These are phyloP conservation scores for Kitagawia praeruptora DNA, from an alignment of 129 eudicot species.

Conservation along the genomic window DNA sequence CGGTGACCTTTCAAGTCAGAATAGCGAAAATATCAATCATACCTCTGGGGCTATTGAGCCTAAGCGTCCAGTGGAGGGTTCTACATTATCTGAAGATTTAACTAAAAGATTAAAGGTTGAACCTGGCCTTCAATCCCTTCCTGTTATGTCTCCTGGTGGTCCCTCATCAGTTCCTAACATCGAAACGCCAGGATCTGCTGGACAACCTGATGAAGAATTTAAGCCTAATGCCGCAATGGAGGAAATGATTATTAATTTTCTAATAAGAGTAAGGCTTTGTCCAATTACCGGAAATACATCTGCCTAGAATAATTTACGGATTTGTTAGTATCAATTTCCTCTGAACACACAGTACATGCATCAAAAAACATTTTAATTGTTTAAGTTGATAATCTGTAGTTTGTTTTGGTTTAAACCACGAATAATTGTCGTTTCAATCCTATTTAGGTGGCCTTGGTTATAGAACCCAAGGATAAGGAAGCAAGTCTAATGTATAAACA, in stretches of 20 bases:
- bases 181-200: constrained; percentile 84
- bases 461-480: constrained; percentile 97
- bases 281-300: not conserved
- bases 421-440: not conserved
- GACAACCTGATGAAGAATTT: constrained; percentile 94
- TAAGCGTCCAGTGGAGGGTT: constrained; percentile 53
- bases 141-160: constrained; percentile 96
- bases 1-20: constrained; percentile 48
- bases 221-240: constrained; percentile 99
- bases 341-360: not conserved
- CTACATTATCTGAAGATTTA: constrained; percentile 70
- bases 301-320: not conserved
- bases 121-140: constrained; percentile 82
- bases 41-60: constrained; percentile 44
- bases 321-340: not conserved
- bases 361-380: not conserved
- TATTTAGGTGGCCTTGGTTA: constrained; percentile 85
- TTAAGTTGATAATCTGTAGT: not conserved
- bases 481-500: constrained; percentile 90
- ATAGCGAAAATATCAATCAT: constrained; percentile 42
- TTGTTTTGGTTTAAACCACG: not conserved
- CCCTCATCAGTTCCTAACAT: constrained; percentile 77
- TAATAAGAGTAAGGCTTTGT: constrained; percentile 58
- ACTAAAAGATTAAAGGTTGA: constrained; percentile 81
- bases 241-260: constrained; percentile 97